Percentiles rank a stretch among this genome's conserved stretches.
These are phyloP conservation scores for Conidiobolus incongruus DNA, from an alignment of 371 early-diverging fungal species.

Conservation along the genomic window DNA sequence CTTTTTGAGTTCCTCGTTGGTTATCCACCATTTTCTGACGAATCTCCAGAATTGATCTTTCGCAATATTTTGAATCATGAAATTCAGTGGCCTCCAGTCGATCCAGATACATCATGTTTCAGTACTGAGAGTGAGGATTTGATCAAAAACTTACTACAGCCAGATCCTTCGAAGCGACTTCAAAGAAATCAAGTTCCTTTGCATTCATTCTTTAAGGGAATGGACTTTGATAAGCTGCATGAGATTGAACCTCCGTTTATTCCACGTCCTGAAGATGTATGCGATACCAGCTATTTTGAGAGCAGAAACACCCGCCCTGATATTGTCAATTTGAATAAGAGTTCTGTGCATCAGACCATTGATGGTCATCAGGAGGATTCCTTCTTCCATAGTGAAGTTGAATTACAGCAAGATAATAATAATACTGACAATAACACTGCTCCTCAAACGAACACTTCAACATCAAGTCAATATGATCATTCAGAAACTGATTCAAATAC, in stretches of 20 bases:
- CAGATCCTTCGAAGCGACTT: constrained; percentile 48
- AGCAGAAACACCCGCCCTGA: constrained; percentile 45
- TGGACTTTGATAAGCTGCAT: constrained; percentile 46
- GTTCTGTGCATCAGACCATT: constrained; percentile 4
- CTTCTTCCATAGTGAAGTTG: not conserved
- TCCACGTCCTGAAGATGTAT: constrained; percentile 46
- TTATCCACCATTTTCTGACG: constrained; percentile 73
- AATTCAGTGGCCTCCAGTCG: constrained; percentile 43
- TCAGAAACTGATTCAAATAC: too few relatives aligned
- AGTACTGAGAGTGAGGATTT: constrained; percentile 70
- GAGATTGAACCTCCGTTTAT: constrained; percentile 56
- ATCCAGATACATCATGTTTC: constrained; percentile 14
- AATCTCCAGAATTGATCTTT: constrained; percentile 59
- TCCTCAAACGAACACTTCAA: too few relatives aligned
- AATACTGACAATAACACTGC: too few relatives aligned
- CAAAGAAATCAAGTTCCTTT: constrained; percentile 35
- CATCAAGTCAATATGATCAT: too few relatives aligned
- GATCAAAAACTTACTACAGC: constrained; percentile 57
- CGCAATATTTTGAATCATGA: constrained; percentile 57
- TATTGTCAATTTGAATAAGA: constrained; percentile 11
- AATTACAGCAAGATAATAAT: too few relatives aligned
- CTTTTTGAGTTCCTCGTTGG: constrained; percentile 80
- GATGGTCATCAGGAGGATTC: not conserved
- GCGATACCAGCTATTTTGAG: constrained; percentile 91
- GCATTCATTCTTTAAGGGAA: constrained; percentile 34